Conservation (phyloP, 2,329 filamentous ascomycete species). For the Botrytis fragariae region DNA sequence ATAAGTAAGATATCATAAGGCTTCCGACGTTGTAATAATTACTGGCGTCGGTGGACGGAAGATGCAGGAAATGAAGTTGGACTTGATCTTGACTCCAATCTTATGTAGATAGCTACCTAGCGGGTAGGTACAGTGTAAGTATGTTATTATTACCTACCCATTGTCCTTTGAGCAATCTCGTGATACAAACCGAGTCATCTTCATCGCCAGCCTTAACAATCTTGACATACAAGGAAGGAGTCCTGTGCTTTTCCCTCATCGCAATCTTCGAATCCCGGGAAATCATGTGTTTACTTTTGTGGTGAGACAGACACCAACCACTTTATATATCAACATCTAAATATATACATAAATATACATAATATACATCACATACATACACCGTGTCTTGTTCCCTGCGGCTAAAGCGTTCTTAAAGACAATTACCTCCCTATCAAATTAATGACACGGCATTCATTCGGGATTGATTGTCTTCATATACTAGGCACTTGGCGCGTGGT, state of each 20-base stretch:
- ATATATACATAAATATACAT: not conserved
- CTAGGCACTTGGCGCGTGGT: not conserved
- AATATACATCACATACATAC: not conserved
- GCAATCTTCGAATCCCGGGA: not conserved
- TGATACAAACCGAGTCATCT: not conserved
- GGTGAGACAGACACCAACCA: not conserved
- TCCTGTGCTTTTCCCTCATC: not conserved
- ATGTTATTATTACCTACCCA: not conserved
- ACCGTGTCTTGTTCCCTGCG: not conserved
- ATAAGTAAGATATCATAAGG: not conserved
- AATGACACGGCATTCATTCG: not conserved
- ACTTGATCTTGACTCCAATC: not conserved
- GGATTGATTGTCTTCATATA: not conserved
- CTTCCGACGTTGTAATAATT: not conserved
- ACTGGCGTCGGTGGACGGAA: not conserved
- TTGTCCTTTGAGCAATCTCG: not conserved
- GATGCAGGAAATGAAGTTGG: not conserved
- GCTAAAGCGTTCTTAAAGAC: not conserved
- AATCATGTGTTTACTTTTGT: not conserved
- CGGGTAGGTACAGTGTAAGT: too few species aligned
- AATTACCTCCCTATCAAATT: not conserved
- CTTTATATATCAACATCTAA: not conserved
- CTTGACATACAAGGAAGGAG: not conserved
- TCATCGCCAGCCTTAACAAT: not conserved
- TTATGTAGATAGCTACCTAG: not conserved